These are phyloP conservation scores for Globisporangium cederbergense DNA, from an alignment of 352 stramenopile genomes.

Conservation along the genomic window DNA sequence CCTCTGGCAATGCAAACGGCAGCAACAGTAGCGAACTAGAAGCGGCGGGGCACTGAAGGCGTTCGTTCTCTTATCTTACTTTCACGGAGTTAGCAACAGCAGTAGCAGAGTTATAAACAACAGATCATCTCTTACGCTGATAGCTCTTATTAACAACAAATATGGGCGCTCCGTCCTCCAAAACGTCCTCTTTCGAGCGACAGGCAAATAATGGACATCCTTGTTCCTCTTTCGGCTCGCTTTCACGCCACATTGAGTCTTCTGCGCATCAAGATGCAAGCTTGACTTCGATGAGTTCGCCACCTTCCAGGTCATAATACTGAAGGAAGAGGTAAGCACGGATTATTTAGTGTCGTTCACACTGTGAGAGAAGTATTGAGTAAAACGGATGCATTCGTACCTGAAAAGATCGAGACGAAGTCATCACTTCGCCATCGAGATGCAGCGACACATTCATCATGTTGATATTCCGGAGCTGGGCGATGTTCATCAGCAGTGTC, in stretches of 20 bases:
- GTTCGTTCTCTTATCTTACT: not conserved
- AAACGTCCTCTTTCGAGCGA: not conserved
- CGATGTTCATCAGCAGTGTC: constrained; percentile 30
- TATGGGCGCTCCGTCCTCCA: not conserved
- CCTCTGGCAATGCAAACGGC: not conserved
- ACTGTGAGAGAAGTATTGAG: not conserved
- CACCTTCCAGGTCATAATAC: constrained; percentile 68
- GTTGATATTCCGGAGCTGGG: constrained; percentile 25
- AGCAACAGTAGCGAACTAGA: not conserved
- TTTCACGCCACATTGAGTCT: no score
- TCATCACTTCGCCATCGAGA: constrained; percentile 57
- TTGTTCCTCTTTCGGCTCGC: constrained; percentile 1
- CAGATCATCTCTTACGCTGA: not conserved
- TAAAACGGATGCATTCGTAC: constrained; percentile 19
- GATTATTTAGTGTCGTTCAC: no score
- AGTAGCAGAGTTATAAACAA: constrained; percentile 6
- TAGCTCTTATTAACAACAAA: constrained; percentile 10
- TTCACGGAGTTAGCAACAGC: not conserved
- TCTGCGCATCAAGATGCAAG: constrained; percentile 22
- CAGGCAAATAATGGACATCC: not conserved
- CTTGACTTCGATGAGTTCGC: constrained; percentile 64
- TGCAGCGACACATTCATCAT: constrained; percentile 30
- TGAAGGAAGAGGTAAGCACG: constrained; percentile 9
- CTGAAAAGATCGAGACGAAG: constrained; percentile 33
- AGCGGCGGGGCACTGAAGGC: not conserved